These are phyloP conservation scores for Cairneyella variabilis DNA, from an alignment of 495 filamentous ascomycete species.

Conservation along the genomic window DNA sequence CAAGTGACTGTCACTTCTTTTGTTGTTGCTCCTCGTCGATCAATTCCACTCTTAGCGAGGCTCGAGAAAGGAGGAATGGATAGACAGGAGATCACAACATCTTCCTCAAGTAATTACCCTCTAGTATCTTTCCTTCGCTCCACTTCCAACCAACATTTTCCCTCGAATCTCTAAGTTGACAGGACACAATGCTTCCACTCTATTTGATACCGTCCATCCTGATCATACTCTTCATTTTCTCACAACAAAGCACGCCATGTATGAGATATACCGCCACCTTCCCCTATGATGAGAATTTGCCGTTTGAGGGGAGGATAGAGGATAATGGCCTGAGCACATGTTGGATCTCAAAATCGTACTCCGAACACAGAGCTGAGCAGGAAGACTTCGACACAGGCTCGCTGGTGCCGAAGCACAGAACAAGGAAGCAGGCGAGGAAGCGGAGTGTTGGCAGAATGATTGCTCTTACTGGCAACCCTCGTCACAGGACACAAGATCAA, in stretches of 20 bases:
- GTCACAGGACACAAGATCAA: background rate
- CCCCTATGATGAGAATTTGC: background rate
- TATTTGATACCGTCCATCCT: background rate
- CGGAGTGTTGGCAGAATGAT: background rate
- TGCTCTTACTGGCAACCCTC: background rate
- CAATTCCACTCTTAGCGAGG: no score
- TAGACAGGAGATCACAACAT: no score
- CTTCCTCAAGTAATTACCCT: no score
- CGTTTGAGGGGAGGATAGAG: background rate
- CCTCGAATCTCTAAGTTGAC: background rate
- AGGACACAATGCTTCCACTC: background rate
- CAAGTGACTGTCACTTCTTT: no score
- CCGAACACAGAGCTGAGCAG: background rate
- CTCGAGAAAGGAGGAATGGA: no score
- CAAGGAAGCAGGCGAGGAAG: background rate
- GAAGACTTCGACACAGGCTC: background rate
- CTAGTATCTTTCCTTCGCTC: no score
- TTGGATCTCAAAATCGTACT: background rate
- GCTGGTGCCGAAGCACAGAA: background rate
- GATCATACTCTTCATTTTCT: background rate
- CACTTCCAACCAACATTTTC: background rate
- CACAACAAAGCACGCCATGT: background rate
- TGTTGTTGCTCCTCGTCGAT: no score
- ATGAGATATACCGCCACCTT: conserved; percentile 1
- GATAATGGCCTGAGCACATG: background rate